Percentiles rank a stretch among this genome's conserved stretches.
These are phyloP conservation scores for Drechslera avenae DNA, from an alignment of 2,329 filamentous ascomycete species.

Conservation along the genomic window DNA sequence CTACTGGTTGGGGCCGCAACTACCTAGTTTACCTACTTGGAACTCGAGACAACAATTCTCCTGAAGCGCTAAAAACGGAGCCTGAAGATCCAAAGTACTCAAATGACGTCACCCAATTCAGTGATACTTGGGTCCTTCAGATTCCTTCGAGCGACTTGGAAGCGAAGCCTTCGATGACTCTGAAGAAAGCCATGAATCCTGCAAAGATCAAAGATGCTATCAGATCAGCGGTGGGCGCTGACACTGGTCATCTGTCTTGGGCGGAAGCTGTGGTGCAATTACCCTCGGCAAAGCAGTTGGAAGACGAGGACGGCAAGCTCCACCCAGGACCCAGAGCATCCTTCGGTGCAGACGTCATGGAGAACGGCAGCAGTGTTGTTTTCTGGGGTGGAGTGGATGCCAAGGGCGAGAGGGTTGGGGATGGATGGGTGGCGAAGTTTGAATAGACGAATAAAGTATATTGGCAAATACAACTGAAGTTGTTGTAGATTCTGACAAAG, in stretches of 20 bases:
- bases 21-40: constrained; percentile 54
- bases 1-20: constrained; percentile 52
- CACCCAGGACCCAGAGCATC: constrained; percentile 52
- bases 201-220: constrained; percentile 53
- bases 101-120: constrained; percentile 39
- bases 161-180: constrained; percentile 24
- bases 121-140: constrained; percentile 54
- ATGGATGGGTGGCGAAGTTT: constrained; percentile 52
- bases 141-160: constrained; percentile 46
- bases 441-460: constrained; percentile 21
- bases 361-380: constrained; percentile 44
- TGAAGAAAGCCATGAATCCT: constrained; percentile 47
- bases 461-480: too few relatives aligned
- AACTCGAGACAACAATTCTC: constrained; percentile 16
- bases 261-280: constrained; percentile 50
- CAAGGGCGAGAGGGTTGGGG: constrained; percentile 50
- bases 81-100: constrained; percentile 14
- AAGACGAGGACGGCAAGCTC: constrained; percentile 48
- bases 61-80: not conserved
- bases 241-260: constrained; percentile 51
- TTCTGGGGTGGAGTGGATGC: constrained; percentile 54
- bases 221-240: constrained; percentile 48
- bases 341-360: constrained; percentile 50
- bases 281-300: constrained; percentile 38
- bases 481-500: too few relatives aligned